Conservation (phyloP, 1,284 basidiomycete species). For the Trametes pubescens region DNA sequence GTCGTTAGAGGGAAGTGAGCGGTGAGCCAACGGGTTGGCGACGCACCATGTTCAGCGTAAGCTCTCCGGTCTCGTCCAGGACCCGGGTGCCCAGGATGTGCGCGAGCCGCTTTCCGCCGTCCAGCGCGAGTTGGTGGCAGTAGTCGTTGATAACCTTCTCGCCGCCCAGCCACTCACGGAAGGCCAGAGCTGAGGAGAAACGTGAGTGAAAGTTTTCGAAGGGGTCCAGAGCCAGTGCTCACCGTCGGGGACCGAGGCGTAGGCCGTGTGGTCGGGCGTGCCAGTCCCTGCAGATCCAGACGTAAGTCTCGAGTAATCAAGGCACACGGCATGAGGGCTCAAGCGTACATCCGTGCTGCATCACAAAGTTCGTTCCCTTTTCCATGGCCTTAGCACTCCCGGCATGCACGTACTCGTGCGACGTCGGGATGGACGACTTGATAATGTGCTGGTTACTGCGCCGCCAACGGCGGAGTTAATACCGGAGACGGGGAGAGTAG, state of each 20-base stretch:
- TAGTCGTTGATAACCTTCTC: slow-evolving; percentile 85
- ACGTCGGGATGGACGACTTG: slow-evolving; percentile 79
- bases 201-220: background rate
- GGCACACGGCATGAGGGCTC: background rate
- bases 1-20: background rate
- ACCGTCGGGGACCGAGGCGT: slow-evolving; percentile 65
- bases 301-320: background rate
- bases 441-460: slow-evolving; percentile 81
- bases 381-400: slow-evolving; percentile 35
- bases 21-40: background rate
- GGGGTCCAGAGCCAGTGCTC: background rate
- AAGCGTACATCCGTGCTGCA: slow-evolving; percentile 65
- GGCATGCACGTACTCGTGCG: slow-evolving; percentile 61
- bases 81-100: slow-evolving; percentile 71
- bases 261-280: slow-evolving; percentile 68
- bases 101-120: slow-evolving; percentile 75
- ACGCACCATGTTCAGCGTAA: slow-evolving; percentile 78
- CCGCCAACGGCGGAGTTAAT: background rate
- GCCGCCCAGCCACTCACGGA: slow-evolving; percentile 84
- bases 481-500: background rate
- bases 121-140: slow-evolving; percentile 76
- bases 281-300: slow-evolving; percentile 63
- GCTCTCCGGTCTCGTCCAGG: slow-evolving; percentile 64
- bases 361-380: slow-evolving; percentile 56
- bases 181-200: slow-evolving; percentile 66